A percentile compares a stretch with the other conserved stretches of the same genome.
Conservation (phyloP, 1,284 basidiomycete species). For the Entoloma clypeatum region DNA sequence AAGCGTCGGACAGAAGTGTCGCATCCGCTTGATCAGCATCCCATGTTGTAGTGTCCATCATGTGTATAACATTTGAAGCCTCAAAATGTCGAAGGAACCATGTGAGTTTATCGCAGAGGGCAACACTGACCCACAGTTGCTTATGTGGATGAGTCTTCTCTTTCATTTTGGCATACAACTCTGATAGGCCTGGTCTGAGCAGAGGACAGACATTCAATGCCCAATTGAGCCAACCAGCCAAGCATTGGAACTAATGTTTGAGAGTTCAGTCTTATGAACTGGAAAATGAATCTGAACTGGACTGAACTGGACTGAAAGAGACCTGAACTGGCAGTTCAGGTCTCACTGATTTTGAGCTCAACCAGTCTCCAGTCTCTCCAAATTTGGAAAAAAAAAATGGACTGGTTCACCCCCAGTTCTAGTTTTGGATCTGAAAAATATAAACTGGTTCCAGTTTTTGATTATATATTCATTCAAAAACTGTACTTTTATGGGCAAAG, state of each 20-base stretch:
- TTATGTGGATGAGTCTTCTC: conserved; percentile 22
- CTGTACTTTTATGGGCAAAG: too few species aligned
- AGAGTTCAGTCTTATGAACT: too few species aligned
- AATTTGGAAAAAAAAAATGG: too few species aligned
- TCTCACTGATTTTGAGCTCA: too few species aligned
- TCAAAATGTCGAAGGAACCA: conserved; percentile 23
- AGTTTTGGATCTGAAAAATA: too few species aligned
- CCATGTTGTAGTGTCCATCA: conserved; percentile 14
- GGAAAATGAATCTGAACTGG: too few species aligned
- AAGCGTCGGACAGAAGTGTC: conserved; percentile 20
- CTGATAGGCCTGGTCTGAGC: conserved; percentile 26
- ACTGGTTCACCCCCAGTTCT: too few species aligned
- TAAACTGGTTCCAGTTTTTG: too few species aligned
- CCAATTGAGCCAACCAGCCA: conserved; percentile 36
- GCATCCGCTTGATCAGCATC: conserved; percentile 7
- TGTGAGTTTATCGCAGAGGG: conserved; percentile 11
- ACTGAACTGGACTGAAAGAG: too few species aligned
- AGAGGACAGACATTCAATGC: conserved; percentile 32
- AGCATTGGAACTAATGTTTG: conserved; percentile 15
- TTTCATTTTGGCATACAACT: conserved; percentile 33
- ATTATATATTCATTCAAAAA: too few species aligned
- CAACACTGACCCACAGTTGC: conserved; percentile 27
- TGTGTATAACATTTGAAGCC: conserved; percentile 21
- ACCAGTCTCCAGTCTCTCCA: too few species aligned
- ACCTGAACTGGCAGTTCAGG: too few species aligned